Evolutionary conservation across 225 moss, liverwort and hornwort species (phyloP).

Genomic region (Bryoerythrophyllum caledonicum): DNA sequence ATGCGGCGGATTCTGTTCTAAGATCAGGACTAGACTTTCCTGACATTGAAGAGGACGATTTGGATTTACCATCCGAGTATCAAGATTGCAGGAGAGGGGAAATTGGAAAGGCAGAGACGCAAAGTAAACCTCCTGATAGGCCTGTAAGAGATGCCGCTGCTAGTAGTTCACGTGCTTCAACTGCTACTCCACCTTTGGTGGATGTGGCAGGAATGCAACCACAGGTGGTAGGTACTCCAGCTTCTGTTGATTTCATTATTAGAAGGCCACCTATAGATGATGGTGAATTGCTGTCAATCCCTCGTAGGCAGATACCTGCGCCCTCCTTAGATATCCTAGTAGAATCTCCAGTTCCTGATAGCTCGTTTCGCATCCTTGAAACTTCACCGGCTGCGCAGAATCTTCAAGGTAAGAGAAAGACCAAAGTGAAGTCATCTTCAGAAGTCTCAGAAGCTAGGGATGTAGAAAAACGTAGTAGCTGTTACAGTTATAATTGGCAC

Average conservation of each 20-base stretch:
- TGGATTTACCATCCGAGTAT: constrained; percentile 24
- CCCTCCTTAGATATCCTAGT: constrained; percentile 25
- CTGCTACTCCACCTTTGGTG: constrained; percentile 14
- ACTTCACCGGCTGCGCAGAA: constrained; percentile 28
- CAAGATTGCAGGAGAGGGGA: constrained; percentile 18
- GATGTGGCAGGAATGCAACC: constrained; percentile 21
- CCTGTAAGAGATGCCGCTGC: constrained; percentile 19
- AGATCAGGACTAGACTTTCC: constrained; percentile 14
- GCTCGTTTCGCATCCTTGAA: constrained; percentile 18
- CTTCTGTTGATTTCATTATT: constrained; percentile 25
- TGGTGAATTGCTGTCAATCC: constrained; percentile 16
- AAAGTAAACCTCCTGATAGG: constrained; percentile 23
- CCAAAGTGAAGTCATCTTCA: constrained; percentile 13
- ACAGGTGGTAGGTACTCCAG: constrained; percentile 2
- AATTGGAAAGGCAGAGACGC: constrained; percentile 13
- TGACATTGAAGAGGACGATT: constrained; percentile 35
- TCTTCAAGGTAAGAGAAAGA: constrained; percentile 17
- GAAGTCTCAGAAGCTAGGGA: constrained; percentile 18
- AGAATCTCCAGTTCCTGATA: constrained; percentile 18
- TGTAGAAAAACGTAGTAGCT: constrained; percentile 17
- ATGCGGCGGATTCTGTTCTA: background rate
- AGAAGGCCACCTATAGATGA: constrained; percentile 27
- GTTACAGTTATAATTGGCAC: constrained; percentile 20
- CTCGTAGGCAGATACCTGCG: constrained; percentile 6
- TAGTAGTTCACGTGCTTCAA: constrained; percentile 24